Base-by-base conservation (phyloP, 2,329 filamentous ascomycete species). In the Thielaviopsis ethacetica region DNA sequence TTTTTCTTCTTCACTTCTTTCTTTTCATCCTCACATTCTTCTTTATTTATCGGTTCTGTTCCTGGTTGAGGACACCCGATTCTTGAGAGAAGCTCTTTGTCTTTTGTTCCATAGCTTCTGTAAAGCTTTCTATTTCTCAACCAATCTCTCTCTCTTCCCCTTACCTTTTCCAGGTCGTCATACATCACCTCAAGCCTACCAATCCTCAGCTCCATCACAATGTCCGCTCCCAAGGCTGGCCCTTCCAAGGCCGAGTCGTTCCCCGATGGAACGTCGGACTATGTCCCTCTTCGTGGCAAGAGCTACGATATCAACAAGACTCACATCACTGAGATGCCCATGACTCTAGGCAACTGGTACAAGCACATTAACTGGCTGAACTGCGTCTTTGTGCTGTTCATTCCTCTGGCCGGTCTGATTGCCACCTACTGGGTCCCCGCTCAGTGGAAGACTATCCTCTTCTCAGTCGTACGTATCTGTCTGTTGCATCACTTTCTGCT, bases 331-430 rank as follows among this genome's bases (percentile, higher is more conserved):
- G 89, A 94, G 64, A 81, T 81, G 63, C 85, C 86, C 60, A 84
- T 94, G 66, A 95, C 88, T 62, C 79, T 77, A 72, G 75, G 77
- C 67, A 95, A 95, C 76, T 93, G 88, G 87, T 84, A 90, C 74
- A 85, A 91, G 75, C 90, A 95, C 69, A 80, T 95, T 76, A 90
- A 95, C 79, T 95, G 90, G 89, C 79, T 95, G 65, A 95, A 95
- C 71, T 84, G 88, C 63, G 79, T 77, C 63, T 80, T 95, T 70
- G 91, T 95, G 69, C 71, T 94, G 64, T 77, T 85, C 65, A 79
- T 95, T 53, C 90, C 91, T 50, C 62, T 91, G 54, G 76, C 80
- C 60, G 90, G 90, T 63, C 79, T 85, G 68, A 72, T 93, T 65
- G 79, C 82, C 58, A 79, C 89, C 56, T 82, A 86, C 73, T 95